Base-by-base conservation (phyloP, 495 filamentous ascomycete species). In the Chlorociboria aeruginascens region DNA sequence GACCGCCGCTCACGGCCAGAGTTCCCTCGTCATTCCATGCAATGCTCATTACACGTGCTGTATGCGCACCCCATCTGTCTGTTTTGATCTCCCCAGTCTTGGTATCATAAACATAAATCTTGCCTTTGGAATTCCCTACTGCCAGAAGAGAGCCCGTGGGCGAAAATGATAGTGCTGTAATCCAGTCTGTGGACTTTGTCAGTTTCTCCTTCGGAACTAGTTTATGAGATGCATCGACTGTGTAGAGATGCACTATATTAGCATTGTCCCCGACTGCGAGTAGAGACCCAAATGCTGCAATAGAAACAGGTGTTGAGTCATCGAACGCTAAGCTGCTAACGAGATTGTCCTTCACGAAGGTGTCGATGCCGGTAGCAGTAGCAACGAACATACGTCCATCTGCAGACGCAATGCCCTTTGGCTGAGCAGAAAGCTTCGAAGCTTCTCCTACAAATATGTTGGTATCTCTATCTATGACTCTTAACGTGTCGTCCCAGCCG, bases 401-500 rank as follows among this genome's bases (percentile, higher is more conserved):
- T 6, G 66, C 50, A 1, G 65, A 50, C 17, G 71, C 63, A 28
- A 75, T 63, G 17, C 69, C 73, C 56, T 70, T 70, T 9, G 75
- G 75, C 43, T 78, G 75, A 14, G 66, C 65, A 16, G 59, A 61
- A 14, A 75, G 63, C 50, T 72, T 71, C n/a, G 58, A 37, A 3
- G 68, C 57, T 12, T 59, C 65, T 45, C 70, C 70, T 12, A 67
- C 54, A 49, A 77, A 78, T 8, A 66, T 71, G 41, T 68, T 70
- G 28, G 66, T 64, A 13, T 68, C 61, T 40, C 67, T 63, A 51
- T 92, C 84, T 50, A 93, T 73, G 34, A 77, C 81, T 48, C 89
- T 84, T 33, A 95, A 76, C 6, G 86, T 89, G 63, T 98, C 92
- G 63, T 98, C 92, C 92, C 92, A 97, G 56, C 79, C 89, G 12